These are phyloP conservation scores for Hyaloperonospora arabidopsidis DNA, from an alignment of 352 stramenopile species.

Conservation along the genomic window DNA sequence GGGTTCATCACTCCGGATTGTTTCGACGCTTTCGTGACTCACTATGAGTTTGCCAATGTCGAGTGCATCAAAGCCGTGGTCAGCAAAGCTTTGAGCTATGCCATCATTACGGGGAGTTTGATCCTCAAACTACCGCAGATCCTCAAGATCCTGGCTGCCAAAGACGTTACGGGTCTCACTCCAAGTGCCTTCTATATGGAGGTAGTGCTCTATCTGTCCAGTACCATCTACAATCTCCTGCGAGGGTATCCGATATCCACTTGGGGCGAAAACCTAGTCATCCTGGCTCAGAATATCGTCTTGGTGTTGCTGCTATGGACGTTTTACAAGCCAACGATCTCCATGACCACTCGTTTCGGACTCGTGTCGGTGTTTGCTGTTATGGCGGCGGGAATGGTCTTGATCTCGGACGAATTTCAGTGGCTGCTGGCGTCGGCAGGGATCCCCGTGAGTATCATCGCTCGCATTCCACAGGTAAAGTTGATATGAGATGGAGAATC, in stretches of 20 bases:
- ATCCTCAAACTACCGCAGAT: slow-evolving; percentile 88
- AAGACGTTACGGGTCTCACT: slow-evolving; percentile 78
- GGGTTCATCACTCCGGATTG: slow-evolving; percentile 68
- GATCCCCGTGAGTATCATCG: slow-evolving; percentile 74
- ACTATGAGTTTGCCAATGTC: slow-evolving; percentile 79
- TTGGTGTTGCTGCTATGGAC: slow-evolving; percentile 77
- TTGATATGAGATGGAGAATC: not conserved
- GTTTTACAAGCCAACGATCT: slow-evolving; percentile 56
- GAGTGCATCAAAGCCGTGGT: slow-evolving; percentile 77
- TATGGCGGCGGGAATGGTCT: slow-evolving; percentile 45
- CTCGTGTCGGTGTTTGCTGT: slow-evolving; percentile 44
- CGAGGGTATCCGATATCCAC: slow-evolving; percentile 78
- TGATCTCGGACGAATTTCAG: slow-evolving; percentile 64
- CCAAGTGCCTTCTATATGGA: slow-evolving; percentile 87
- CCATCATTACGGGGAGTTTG: slow-evolving; percentile 78
- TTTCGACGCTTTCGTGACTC: slow-evolving; percentile 71
- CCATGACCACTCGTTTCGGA: slow-evolving; percentile 35
- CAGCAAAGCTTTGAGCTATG: slow-evolving; percentile 80
- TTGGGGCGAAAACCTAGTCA: slow-evolving; percentile 82
- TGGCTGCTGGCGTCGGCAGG: slow-evolving; percentile 63
- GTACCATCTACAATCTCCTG: slow-evolving; percentile 79
- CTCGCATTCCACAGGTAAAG: slow-evolving; percentile 69
- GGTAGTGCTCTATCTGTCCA: slow-evolving; percentile 72
- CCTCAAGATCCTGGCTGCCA: slow-evolving; percentile 77
- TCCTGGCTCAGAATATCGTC: slow-evolving; percentile 78